Conservation (phyloP, 1,139 yeast species). For the Geotrichum fermentans region DNA sequence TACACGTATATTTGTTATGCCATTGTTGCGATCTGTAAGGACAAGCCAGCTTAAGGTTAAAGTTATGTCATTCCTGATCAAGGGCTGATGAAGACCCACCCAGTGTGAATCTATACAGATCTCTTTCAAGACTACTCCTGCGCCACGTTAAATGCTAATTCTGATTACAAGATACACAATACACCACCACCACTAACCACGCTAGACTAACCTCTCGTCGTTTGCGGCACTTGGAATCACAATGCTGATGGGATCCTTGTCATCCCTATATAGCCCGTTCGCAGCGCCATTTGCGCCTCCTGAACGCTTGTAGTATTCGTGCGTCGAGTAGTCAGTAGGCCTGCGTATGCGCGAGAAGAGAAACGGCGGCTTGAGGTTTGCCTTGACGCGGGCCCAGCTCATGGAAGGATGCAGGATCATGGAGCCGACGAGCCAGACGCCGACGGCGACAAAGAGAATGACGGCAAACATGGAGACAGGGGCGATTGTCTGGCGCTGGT, state of each 20-base stretch:
- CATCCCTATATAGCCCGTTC: slow-evolving; percentile 6
- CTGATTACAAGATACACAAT: too few relatives aligned
- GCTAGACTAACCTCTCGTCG: too few relatives aligned
- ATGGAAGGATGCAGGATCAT: slow-evolving; percentile 18
- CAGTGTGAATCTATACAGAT: too few relatives aligned
- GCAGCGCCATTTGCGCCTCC: neutral
- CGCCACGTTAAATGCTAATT: too few relatives aligned
- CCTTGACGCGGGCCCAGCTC: slow-evolving; percentile 15
- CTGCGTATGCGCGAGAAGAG: slow-evolving; percentile 1
- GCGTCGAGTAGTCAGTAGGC: slow-evolving; percentile 4
- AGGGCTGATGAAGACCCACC: too few relatives aligned
- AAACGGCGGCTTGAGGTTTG: slow-evolving; percentile 7
- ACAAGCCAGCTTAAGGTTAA: too few relatives aligned
- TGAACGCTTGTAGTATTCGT: slow-evolving; percentile 7
- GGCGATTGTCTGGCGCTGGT: slow-evolving; percentile 38
- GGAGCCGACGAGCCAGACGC: slow-evolving; percentile 37
- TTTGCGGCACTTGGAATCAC: too few relatives aligned
- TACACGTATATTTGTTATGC: too few relatives aligned
- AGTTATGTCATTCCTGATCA: too few relatives aligned
- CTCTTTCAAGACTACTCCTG: too few relatives aligned
- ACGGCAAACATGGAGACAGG: slow-evolving; percentile 32
- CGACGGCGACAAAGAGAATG: slow-evolving; percentile 37
- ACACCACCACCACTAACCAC: too few relatives aligned
- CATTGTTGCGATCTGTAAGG: too few relatives aligned
- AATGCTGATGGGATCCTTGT: slow-evolving; percentile 12